Base-by-base conservation (phyloP, 163 green algal species). In the Trebouxia gelatinosa region DNA sequence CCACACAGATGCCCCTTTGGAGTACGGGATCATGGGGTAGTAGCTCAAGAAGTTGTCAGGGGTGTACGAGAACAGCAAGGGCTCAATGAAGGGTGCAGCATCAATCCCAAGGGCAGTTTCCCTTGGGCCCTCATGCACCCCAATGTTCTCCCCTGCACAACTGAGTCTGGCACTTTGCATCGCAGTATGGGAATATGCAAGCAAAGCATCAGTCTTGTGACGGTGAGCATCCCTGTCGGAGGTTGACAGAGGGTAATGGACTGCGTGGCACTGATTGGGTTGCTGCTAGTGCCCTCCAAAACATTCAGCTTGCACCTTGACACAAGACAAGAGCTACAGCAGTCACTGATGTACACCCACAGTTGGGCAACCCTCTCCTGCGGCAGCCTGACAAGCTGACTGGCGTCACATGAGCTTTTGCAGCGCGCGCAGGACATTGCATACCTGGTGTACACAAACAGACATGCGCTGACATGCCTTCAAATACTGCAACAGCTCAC, bases 111-210 rank as follows among this genome's bases (percentile, higher is more conserved):
- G 71, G 0, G 76, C 67, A 46, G 61, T 5, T 3, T 57, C 9
- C 26, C 46, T 16, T 3, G 81, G 75, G 3, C 80, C 82, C 26
- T 89, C 86, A 54, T 89, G 86, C 3, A 70, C 16, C 1, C 84
- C 81, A 39, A 64, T n/a, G 0, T 50, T 48, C 37, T 62, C 26
- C 32, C 75, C 74, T 81, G 54, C 54, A 75, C 62, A 70, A 31
- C 46, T 48, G 64, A 70, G 48, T 38, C 67, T 23, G 13, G 43
- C 13, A 23, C 13, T 54, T 13, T 54, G 13, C 43, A 54, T 54
- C 11, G 43, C 43, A n/a, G n/a, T n/a, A n/a, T n/a, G n/a, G n/a
- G n/a, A n/a, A n/a, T n/a, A n/a, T n/a, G n/a, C n/a, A n/a, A n/a
- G n/a, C n/a, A n/a, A n/a, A n/a, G n/a, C n/a, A n/a, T n/a, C n/a